Base-by-base conservation (phyloP, 2,329 filamentous ascomycete species). In the Trichophyton schoenleinii region DNA sequence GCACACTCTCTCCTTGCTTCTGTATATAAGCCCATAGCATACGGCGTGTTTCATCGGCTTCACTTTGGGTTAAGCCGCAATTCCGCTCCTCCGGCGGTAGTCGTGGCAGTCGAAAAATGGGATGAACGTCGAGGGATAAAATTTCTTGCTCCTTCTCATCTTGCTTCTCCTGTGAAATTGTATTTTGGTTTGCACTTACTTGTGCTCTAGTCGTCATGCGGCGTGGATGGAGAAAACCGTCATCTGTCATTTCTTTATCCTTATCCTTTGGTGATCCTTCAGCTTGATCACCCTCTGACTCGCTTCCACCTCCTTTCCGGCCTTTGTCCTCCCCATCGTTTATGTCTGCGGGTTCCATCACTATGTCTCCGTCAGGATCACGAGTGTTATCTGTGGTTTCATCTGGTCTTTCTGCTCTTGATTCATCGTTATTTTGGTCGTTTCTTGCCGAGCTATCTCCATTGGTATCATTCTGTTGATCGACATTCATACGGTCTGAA, bases 1-100 rank as follows among this genome's bases (percentile, higher is more conserved):
- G 78, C 2, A 84, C 79, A 2, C 83, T 80, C 67, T 86, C 83
- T 67, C 86, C 83, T 68, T 86, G 83, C 67, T 86, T 86, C 67
- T 86, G 83, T 4, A 86, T 80, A 67, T 84, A 86, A 2, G 82
- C 78, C 71, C 82, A 78, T 4, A 87, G 75, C 20, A 84, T 71
- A 58, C 81, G 79, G 41, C 83, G 80, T 0, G 83, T 84, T 31
- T 86, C 83, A 67, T 85, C 82, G 2, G 84, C 83, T 73, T 86
- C 83, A 52, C 75, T 70, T 1, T 78, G 70, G 0, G 83, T 82
- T 0, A 86, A 76, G 2, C 82, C 83, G 61, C 82, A 36, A 5
- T 64, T 83, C 80, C 55, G 77, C 74, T 84, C 79, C 11, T 81
- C 76, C 42, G 79, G 72, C 22, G 77, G 74, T 18, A 75, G 70